Base-by-base conservation (phyloP, 1,284 basidiomycete genomes). In the Volvariella volvacea region DNA sequence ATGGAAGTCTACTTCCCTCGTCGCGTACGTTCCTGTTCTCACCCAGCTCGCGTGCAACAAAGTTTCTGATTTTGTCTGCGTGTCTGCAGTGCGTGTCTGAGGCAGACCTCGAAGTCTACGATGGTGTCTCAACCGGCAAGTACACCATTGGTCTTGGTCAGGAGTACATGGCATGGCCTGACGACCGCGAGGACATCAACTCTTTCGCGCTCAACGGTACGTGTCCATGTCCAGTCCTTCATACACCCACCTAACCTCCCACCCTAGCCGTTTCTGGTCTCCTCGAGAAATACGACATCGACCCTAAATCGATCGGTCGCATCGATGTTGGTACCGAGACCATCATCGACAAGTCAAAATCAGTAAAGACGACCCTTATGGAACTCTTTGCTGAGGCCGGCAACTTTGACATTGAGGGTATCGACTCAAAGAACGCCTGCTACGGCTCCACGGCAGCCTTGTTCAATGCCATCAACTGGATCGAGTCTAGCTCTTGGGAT, bases 61-160 rank as follows among this genome's bases (percentile, higher is more conserved):
- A 53, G 48, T 51, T 7, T 50, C 40, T 39, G 38, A 46, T 48
- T 30, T n/a, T n/a, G n/a, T n/a, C n/a, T n/a, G n/a, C n/a, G n/a
- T 47, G 34, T 49, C 41, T 55, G 4, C 50, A 92, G 86, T 94
- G 91, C 70, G 88, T 96, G 69, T 92, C 90, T n/a, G 92, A 96
- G 70, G 83, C 85, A 44, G 92, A 89, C 56, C 83, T 97, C 46
- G 95, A 99, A 66, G 87, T 81, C 52, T 99, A 92, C 68, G 95
- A 99, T 62, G 91, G 91, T 57, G 96, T 96, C 34, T 70, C 92
- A 51, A 84, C 92, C 65, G 95, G 96, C 55, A 98, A 99, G 72
- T 99, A 99, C 77, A 99, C 96, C 57, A 97, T 99, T 62, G 96
- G 96, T 60, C 86, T 99, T 39, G 96, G 95, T 48, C 92, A 97